phyloP scores from a whole-genome alignment of 78 protist species.

The Dictyostelium brefeldianum region DNA sequence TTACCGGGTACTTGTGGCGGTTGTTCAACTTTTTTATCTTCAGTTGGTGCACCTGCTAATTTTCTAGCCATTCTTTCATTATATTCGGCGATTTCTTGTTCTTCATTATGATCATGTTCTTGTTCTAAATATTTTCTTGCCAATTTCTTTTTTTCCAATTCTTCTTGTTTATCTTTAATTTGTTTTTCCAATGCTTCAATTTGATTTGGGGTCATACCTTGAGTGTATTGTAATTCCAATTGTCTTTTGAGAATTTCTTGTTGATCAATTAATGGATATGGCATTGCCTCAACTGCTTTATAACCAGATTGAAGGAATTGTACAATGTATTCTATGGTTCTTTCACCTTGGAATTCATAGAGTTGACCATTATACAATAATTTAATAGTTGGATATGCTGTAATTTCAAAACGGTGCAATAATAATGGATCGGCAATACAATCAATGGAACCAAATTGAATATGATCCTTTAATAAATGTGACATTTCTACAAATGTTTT shows the following conservation, averaged over 20 bases:
- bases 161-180: conserved; percentile 25
- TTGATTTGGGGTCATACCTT: not conserved
- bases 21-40: not conserved
- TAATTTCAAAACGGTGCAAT: conserved; percentile 57
- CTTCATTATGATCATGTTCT: conserved; percentile 30
- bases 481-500: conserved; percentile 33
- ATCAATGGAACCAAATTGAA: conserved; percentile 48
- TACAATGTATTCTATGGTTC: not conserved
- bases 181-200: not conserved
- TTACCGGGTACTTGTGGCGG: not conserved
- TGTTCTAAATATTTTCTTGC: not conserved
- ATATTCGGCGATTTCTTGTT: not conserved
- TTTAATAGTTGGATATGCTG: conserved; percentile 64
- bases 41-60: not conserved
- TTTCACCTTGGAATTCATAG: conserved; percentile 33
- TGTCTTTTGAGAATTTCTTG: not conserved
- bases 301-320: conserved; percentile 1
- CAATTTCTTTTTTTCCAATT: not conserved
- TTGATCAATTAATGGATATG: conserved; percentile 29
- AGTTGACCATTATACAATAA: conserved; percentile 10
- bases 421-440: conserved; percentile 60
- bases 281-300: not conserved
- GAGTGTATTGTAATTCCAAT: not conserved
- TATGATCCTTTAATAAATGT: conserved; percentile 21
- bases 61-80: conserved; percentile 11